Evolutionary conservation across 2,329 filamentous ascomycete species (phyloP), one percentile per base, ranked within the genome.

Genomic region (Hypoxylon sp.): DNA sequence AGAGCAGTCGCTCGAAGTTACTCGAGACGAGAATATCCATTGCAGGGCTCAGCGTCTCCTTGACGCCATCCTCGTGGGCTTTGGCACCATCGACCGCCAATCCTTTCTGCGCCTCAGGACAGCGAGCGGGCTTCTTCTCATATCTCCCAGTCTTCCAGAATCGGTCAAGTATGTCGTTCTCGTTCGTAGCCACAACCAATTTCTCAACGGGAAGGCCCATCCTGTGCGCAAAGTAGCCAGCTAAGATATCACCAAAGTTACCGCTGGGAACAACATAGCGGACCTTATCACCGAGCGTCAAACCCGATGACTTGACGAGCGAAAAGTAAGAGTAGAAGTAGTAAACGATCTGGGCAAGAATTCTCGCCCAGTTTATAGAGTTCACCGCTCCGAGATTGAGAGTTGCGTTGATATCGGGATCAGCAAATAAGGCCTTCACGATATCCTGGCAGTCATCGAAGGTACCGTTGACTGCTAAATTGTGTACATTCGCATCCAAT

Each of bases 381-480:
- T 98, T 98, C 71, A 98, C 93, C 45, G 96, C 95, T 41, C 92
- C 95, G 45, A 98, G 90, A 71, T 93, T 93, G 75, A 95, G 88
- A 1, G 87, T 89, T 72, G 86, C 83, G 84, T 98, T 98, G 77
- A 92, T 91, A 59, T 94, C 89, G 2, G 90, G 84, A 74, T 99
- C 95, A 68, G 89, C 90, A 77, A 98, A 97, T 52, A 99, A 86
- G 1, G 92, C 90, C 82, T 99, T 98, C 77, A 99, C 91, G 61
- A 96, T 96, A 79, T 97, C 94, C 87, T 97, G 95, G 81, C 96
- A 98, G 77, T 98, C 94, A 76, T 98, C 95, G 77, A 98, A 98
- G 0, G 93, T 96, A 62, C 95, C 96, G 52, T 91, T 89, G 11
- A 98, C 91, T 56, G 92, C 89, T 48, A 98, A 82, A 79, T 97